phyloP scores from a whole-genome alignment of 495 filamentous ascomycete species.

The Lepidopterella palustris region DNA sequence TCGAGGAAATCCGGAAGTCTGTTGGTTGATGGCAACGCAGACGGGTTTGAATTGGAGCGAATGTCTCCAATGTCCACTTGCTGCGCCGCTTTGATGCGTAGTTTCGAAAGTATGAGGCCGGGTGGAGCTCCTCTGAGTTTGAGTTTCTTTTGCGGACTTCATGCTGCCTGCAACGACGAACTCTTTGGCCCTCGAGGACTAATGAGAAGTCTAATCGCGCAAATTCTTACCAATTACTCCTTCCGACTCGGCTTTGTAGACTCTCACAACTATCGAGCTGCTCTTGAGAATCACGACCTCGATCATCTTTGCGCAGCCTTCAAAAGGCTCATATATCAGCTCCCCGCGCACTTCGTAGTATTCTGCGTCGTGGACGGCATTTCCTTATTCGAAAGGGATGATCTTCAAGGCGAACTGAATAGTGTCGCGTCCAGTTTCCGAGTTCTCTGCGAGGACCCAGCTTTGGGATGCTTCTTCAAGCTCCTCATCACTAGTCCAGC shows the following conservation, averaged over 20 bases:
- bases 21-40: neutral
- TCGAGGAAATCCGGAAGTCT: neutral
- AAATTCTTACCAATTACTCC: neutral
- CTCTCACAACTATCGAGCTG: neutral
- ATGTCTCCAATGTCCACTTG: neutral
- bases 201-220: neutral
- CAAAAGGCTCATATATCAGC: neutral
- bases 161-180: neutral
- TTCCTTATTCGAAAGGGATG: neutral
- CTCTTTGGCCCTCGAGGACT: neutral
- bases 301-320: neutral
- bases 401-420: neutral
- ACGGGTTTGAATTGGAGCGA: neutral
- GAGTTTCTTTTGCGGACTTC: conserved; percentile 1
- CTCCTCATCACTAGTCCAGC: neutral
- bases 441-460: neutral
- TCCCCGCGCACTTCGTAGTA: neutral
- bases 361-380: neutral
- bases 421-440: neutral
- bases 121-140: neutral
- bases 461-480: neutral
- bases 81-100: neutral
- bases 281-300: neutral
- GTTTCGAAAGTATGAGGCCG: neutral
- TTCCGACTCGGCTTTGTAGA: neutral